Base-by-base conservation (phyloP, 495 filamentous ascomycete genomes). In the Penicillium bovifimosum region DNA sequence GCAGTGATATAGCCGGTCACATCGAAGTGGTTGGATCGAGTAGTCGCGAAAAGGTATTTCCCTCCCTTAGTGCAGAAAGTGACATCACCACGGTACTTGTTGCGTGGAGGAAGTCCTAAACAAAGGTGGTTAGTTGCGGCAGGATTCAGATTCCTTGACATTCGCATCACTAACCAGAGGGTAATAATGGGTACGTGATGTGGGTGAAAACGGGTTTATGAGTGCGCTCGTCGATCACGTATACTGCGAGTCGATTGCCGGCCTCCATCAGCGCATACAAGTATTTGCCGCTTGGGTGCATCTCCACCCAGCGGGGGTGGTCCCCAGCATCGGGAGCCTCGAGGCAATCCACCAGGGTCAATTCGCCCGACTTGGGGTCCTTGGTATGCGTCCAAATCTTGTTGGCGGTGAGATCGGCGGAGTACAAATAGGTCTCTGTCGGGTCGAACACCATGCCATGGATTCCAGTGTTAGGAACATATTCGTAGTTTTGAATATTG, bases 391-490 rank as follows among this genome's bases (percentile, higher is more conserved):
- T 86, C 88, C 88, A 93, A 44, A 93, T 80, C 74, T 87, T 90
- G 75, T 93, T 91, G 58, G 83, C 87, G 53, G 78, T 80, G 66
- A 93, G 78, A 69, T 93, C 88, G 51, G 88, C 88, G 17, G 86
- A 90, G 75, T 93, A 93, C 32, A 93, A 79, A 69, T 89, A 91
- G 11, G 82, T 86, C 70, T 93, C 88, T 47, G 81, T 84, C 9
- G 86, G 81, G 65, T 93, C 87, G 63, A 93, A 93, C 39, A 90
- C 87, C 86, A 90, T 91, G 70, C 87, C 88, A 69, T 93, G 88
- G 56, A 93, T 87, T 39, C 86, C 88, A 7, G 86, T 86, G 64
- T 87, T 80, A 32, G 74, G 68, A 39, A 81, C 76, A 63, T 91
- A 89, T 44, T 84, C 80, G 71, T 86, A 91, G 67, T 91, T 88